Percentiles rank a stretch among this genome's conserved stretches.
Conservation (phyloP, 495 filamentous ascomycete species). For the Cryomyces minteri region DNA sequence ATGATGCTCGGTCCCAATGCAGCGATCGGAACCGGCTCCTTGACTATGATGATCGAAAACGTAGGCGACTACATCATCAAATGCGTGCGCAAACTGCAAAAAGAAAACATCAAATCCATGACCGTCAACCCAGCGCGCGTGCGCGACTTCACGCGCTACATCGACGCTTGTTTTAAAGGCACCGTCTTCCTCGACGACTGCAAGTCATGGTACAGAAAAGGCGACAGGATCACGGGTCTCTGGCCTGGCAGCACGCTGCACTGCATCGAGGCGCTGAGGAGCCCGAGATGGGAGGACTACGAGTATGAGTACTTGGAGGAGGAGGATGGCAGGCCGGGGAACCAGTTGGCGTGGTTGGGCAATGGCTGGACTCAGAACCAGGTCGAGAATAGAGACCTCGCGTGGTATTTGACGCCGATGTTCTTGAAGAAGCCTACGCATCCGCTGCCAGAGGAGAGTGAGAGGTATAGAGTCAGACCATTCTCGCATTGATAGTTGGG, state of each 20-base stretch:
- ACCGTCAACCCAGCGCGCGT: slow-evolving; percentile 9
- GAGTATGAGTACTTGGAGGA: slow-evolving; percentile 1
- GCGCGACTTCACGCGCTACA: slow-evolving; percentile 9
- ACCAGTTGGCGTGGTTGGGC: neutral
- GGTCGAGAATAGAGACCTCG: neutral
- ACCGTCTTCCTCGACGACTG: slow-evolving; percentile 11
- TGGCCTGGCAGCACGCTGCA: slow-evolving; percentile 18
- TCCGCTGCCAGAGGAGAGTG: slow-evolving; percentile 1
- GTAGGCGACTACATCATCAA: slow-evolving; percentile 13
- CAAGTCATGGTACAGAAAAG: slow-evolving; percentile 6
- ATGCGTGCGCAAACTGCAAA: slow-evolving; percentile 6
- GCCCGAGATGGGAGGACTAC: slow-evolving; percentile 19
- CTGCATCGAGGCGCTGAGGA: slow-evolving; percentile 14
- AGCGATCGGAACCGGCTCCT: slow-evolving; percentile 15
- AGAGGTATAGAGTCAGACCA: neutral
- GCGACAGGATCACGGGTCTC: slow-evolving; percentile 4
- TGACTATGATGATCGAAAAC: slow-evolving; percentile 16
- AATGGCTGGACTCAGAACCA: neutral
- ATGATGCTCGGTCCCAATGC: slow-evolving; percentile 18
- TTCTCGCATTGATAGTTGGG: neutral
- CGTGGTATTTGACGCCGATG: neutral
- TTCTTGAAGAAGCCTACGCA: neutral
- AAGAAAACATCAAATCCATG: slow-evolving; percentile 8
- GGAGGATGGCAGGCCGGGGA: neutral
- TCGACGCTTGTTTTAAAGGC: slow-evolving; percentile 7